Evolutionary conservation across 352 stramenopile genomes (phyloP).

Genomic region (Thalassiosira hispida): DNA sequence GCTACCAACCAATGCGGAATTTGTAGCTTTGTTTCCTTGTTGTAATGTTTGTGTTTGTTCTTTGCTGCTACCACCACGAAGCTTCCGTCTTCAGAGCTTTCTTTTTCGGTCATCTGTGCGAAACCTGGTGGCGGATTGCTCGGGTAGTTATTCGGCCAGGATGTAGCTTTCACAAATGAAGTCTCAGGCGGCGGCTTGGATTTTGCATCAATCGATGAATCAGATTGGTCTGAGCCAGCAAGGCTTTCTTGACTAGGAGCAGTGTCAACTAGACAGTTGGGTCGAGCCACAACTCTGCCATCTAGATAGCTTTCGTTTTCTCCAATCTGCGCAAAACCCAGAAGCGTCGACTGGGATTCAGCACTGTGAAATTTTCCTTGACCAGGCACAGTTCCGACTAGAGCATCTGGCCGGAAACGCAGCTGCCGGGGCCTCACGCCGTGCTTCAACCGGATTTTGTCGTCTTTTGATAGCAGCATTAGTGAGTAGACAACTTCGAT

Average conservation of each 20-base stretch:
- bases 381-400: no score
- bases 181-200: no score
- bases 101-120: background rate
- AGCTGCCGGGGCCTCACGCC: slow-evolving; percentile 1
- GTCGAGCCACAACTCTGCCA: no score
- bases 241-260: background rate
- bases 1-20: slow-evolving; percentile 10
- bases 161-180: no score
- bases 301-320: no score
- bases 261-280: no score
- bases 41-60: background rate
- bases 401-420: background rate
- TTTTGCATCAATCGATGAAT: background rate
- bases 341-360: no score
- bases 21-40: background rate
- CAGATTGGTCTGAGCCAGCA: background rate
- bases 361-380: background rate
- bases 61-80: background rate
- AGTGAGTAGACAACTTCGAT: slow-evolving; percentile 9
- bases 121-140: slow-evolving; percentile 4
- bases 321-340: no score
- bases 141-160: no score
- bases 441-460: slow-evolving; percentile 8
- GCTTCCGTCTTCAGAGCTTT: background rate
- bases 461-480: background rate